These are phyloP conservation scores for Phytophthora idaei DNA, from an alignment of 352 stramenopile species.

Conservation along the genomic window DNA sequence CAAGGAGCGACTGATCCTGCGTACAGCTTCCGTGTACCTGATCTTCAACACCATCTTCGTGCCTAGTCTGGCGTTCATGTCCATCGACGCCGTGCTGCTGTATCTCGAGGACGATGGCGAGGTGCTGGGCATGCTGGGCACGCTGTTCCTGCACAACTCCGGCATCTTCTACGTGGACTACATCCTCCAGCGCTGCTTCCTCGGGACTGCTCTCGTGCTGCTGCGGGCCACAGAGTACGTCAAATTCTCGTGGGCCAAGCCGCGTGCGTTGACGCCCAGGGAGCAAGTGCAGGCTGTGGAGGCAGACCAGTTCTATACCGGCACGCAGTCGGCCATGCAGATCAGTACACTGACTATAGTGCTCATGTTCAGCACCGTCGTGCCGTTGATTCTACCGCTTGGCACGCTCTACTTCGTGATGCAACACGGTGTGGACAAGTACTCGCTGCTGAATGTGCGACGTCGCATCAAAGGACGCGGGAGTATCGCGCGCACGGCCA, in stretches of 20 bases:
- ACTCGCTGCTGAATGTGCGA: conserved; percentile 78
- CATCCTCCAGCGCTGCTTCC: conserved; percentile 82
- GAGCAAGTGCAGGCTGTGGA: conserved; percentile 78
- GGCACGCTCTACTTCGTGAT: conserved; percentile 86
- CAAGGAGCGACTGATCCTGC: conserved; percentile 85
- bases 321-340: conserved; percentile 83
- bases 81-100: conserved; percentile 81
- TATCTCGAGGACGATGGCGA: conserved; percentile 79
- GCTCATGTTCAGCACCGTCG: conserved; percentile 86
- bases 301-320: conserved; percentile 83
- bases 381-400: conserved; percentile 83
- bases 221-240: conserved; percentile 78
- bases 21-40: conserved; percentile 78
- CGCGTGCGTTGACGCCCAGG: conserved; percentile 70
- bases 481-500: conserved; percentile 81
- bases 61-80: conserved; percentile 85
- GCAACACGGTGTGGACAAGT: conserved; percentile 88
- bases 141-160: conserved; percentile 87
- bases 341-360: conserved; percentile 86
- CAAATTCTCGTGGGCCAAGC: conserved; percentile 84
- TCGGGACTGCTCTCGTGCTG: conserved; percentile 77
- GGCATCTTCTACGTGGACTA: conserved; percentile 92
- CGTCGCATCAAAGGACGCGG: conserved; percentile 85
- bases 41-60: conserved; percentile 92
- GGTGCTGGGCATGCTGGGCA: conserved; percentile 81